These are phyloP conservation scores for Trametes cingulata DNA, from an alignment of 768 basidiomycete genomes.

Conservation along the genomic window DNA sequence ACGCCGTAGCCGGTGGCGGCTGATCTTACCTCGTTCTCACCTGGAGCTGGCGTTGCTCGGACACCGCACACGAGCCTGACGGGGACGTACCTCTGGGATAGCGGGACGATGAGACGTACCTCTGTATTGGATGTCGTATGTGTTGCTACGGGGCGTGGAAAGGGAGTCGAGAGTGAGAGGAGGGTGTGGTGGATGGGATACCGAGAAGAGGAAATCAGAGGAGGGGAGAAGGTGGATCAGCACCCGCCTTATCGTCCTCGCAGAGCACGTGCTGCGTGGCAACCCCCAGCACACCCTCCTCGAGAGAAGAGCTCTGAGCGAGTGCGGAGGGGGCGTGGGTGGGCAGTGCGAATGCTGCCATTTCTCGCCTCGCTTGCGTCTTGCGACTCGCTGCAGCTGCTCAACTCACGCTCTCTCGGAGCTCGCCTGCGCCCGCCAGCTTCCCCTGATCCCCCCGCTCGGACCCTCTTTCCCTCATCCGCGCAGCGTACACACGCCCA, in stretches of 20 bases:
- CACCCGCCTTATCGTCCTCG: slow-evolving; percentile 14
- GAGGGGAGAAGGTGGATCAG: neutral
- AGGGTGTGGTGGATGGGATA: neutral
- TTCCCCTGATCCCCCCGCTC: neutral
- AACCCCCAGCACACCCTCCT: too few relatives aligned
- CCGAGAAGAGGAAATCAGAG: neutral
- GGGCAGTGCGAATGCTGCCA: too few relatives aligned
- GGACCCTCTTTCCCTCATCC: neutral
- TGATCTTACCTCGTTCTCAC: neutral
- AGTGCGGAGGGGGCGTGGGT: too few relatives aligned
- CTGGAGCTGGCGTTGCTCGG: neutral
- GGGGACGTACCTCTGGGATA: neutral
- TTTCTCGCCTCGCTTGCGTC: too few relatives aligned
- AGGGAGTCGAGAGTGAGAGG: too few relatives aligned
- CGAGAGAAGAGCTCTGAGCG: too few relatives aligned
- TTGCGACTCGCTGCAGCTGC: too few relatives aligned
- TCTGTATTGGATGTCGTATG: too few relatives aligned
- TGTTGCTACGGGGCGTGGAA: neutral
- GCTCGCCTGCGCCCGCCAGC: neutral
- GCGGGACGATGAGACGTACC: too few relatives aligned
- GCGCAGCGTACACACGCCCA: neutral
- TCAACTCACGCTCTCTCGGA: too few relatives aligned
- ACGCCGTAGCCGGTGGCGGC: neutral
- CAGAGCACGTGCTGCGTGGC: neutral
- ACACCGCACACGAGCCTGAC: neutral